phyloP scores from a whole-genome alignment of 2,329 filamentous ascomycete species.

The Thelonectria olida region DNA sequence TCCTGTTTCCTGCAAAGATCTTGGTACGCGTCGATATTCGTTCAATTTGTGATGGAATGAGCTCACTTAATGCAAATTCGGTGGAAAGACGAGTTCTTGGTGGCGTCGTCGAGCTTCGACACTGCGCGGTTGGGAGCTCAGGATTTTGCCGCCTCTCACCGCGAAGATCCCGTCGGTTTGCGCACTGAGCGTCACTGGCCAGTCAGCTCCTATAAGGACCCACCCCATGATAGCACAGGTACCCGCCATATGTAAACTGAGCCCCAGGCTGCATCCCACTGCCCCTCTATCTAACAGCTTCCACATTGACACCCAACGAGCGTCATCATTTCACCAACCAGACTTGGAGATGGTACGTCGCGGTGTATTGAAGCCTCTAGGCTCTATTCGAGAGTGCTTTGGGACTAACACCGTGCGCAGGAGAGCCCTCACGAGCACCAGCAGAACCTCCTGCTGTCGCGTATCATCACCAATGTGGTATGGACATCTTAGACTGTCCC shows the following conservation, averaged over 20 bases:
- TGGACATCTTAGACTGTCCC: constrained; percentile 46
- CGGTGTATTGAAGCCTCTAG: not conserved
- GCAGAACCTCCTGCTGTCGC: constrained; percentile 90
- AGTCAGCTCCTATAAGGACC: constrained; percentile 1
- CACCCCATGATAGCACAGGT: not conserved
- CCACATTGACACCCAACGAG: not conserved
- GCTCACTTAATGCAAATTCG: not conserved
- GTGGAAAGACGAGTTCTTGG: not conserved
- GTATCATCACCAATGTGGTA: constrained; percentile 98
- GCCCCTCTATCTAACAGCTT: not conserved
- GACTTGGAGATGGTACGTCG: constrained; percentile 13
- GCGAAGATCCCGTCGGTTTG: not conserved
- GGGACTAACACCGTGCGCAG: constrained; percentile 50
- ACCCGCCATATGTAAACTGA: constrained; percentile 35
- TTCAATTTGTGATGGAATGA: not conserved
- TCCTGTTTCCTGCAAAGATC: not conserved
- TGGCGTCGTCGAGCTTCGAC: not conserved
- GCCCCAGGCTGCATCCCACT: no score
- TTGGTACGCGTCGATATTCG: not conserved
- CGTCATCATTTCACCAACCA: not conserved
- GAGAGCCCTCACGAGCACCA: constrained; percentile 98
- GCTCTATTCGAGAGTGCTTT: not conserved
- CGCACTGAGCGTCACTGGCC: constrained; percentile 16
- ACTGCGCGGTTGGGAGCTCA: not conserved
- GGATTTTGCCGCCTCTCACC: constrained; percentile 34